Evolutionary conservation across 2,329 filamentous ascomycete species (phyloP).

Genomic region (Cercospora citrullina): DNA sequence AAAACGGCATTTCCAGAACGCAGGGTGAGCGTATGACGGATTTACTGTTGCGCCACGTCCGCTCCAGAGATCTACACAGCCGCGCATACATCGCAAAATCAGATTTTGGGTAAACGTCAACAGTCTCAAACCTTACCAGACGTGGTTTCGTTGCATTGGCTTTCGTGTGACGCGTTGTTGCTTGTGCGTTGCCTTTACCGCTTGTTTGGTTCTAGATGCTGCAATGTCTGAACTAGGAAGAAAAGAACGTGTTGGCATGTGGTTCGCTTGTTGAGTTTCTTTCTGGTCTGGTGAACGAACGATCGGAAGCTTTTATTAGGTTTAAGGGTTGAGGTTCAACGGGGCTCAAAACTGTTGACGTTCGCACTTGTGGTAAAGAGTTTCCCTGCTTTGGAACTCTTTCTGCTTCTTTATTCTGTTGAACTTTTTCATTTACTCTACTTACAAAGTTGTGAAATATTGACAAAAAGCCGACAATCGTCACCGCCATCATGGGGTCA

Average conservation of each 20-base stretch:
- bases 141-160: not conserved
- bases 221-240: not conserved
- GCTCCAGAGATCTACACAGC: not conserved
- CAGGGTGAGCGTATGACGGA: not conserved
- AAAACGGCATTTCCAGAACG: not conserved
- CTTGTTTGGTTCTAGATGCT: not conserved
- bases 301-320: not conserved
- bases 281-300: not conserved
- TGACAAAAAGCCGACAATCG: not conserved
- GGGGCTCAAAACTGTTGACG: not conserved
- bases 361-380: not conserved
- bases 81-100: not conserved
- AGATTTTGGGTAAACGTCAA: not conserved
- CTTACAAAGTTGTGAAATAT: not conserved
- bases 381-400: not conserved
- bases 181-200: not conserved
- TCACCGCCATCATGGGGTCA: conserved; percentile 6
- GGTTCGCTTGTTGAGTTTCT: not conserved
- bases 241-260: not conserved
- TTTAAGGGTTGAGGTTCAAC: not conserved
- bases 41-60: not conserved
- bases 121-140: not conserved
- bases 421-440: not conserved
- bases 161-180: not conserved
- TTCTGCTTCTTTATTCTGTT: not conserved